Evolutionary conservation across 306 rosid genomes (phyloP).

Genomic region (Rosa rugosa): DNA sequence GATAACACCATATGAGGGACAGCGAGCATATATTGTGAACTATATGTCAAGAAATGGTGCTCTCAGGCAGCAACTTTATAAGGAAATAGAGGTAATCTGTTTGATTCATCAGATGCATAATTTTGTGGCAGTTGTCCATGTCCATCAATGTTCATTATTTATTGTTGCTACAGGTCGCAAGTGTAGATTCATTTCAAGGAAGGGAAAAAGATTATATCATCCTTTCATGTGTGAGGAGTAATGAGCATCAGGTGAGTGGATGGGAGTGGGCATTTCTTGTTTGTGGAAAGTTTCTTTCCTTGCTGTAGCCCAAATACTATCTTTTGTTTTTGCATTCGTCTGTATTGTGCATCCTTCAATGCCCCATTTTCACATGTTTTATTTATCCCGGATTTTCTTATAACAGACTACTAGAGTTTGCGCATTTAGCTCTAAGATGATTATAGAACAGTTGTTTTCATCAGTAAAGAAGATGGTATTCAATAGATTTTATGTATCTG

Average conservation of each 20-base stretch:
- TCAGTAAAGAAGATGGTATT: not conserved
- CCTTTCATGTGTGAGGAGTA: slow-evolving; percentile 96
- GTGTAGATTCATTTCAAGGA: slow-evolving; percentile 99
- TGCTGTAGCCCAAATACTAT: not conserved
- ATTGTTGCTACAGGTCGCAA: slow-evolving; percentile 78
- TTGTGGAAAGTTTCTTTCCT: not conserved
- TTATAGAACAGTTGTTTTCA: not conserved
- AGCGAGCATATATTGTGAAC: slow-evolving; percentile 96
- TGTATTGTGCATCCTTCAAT: not conserved
- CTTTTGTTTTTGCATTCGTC: not conserved
- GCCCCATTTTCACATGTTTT: not conserved
- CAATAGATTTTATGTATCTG: slow-evolving; percentile 8
- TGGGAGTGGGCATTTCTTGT: not conserved
- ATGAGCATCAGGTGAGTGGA: slow-evolving; percentile 92
- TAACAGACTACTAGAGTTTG: not conserved
- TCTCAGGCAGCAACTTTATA: slow-evolving; percentile 98
- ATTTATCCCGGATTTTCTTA: not conserved
- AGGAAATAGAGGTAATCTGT: slow-evolving; percentile 86
- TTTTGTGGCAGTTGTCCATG: slow-evolving; percentile 2
- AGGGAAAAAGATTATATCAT: slow-evolving; percentile 98
- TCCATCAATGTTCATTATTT: slow-evolving; percentile 1
- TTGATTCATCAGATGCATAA: not conserved
- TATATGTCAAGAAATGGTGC: slow-evolving; percentile 97
- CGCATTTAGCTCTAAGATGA: not conserved
- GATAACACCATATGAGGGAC: slow-evolving; percentile 98